Evolutionary conservation across 768 basidiomycete genomes (phyloP), one percentile per base, ranked within the genome.

Genomic region (Amanita jacksonii): DNA sequence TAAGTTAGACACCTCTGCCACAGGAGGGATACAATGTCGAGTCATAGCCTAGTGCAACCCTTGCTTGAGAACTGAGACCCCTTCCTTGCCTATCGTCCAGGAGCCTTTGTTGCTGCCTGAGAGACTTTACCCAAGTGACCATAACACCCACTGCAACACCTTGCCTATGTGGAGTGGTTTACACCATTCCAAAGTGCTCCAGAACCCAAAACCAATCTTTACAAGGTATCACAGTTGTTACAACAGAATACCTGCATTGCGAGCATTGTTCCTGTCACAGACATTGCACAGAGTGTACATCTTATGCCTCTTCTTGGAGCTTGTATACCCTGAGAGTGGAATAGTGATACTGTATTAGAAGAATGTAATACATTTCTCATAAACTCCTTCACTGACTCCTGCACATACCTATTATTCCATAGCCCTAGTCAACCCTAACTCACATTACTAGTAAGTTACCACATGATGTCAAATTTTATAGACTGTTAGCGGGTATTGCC

Each of bases 141-240:
- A n/a, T n/a, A n/a, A n/a, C n/a, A n/a, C n/a, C n/a, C n/a, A n/a
- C n/a, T 46, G 3, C 8, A 43, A 8, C 50, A 54, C 40, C 51
- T 61, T 6, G 60, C 57, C 1, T 61, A 59, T 41, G 50, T 62
- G 2, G 56, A 62, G 41, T 59, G 59, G 56, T 61, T 54, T 43
- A 49, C 54, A 5, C 33, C 49, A 1, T 58, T 58, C 39, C 27
- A 41, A 22, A 12, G n/a, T n/a, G n/a, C 10, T 8, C 48, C 52
- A 1, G 51, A 56, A 3, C 34, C 45, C 15, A 16, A 52, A 15
- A 48, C 53, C 24, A 30, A 28, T 18, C 28, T 57, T 41, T 57
- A 59, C 38, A 53, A 48, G 27, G 18, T 54, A 8, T 22, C 6
- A 4, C 46, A 45, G 1, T n/a, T 28, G 2, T 24, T 20, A 5